phyloP scores from a whole-genome alignment of 305 asterid species.

The Ajuga reptans region DNA sequence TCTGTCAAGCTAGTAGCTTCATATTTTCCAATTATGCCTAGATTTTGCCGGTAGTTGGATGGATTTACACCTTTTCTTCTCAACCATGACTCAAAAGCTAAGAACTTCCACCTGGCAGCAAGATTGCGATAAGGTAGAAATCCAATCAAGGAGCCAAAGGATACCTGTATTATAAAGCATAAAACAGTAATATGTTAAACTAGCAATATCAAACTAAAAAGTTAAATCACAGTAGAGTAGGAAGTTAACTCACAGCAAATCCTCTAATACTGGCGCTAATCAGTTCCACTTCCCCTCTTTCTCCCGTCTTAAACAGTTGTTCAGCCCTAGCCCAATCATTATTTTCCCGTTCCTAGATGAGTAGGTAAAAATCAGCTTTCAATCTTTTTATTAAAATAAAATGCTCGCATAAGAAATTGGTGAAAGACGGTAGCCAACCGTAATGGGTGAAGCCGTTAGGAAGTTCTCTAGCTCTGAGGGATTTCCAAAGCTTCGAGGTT shows the following conservation, averaged over 20 bases:
- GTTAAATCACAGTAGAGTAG: constrained; percentile 13
- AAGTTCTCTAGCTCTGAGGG: constrained; percentile 46
- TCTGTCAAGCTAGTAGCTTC: constrained; percentile 42
- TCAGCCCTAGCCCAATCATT: constrained; percentile 80
- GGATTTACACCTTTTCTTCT: constrained; percentile 85
- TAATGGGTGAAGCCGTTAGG: constrained; percentile 36
- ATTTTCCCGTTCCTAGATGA: constrained; percentile 59
- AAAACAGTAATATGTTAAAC: constrained; percentile 12
- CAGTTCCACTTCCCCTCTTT: constrained; percentile 69
- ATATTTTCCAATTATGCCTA: constrained; percentile 63
- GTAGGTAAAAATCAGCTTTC: constrained; percentile 25
- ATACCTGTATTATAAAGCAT: constrained; percentile 45
- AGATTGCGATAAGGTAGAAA: constrained; percentile 91
- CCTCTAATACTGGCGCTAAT: constrained; percentile 79
- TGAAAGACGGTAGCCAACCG: constrained; percentile 40
- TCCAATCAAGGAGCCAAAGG: constrained; percentile 84
- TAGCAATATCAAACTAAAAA: constrained; percentile 1
- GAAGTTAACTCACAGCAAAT: constrained; percentile 63
- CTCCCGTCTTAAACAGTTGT: constrained; percentile 53
- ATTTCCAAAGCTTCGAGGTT: constrained; percentile 33
- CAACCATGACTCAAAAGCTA: constrained; percentile 94
- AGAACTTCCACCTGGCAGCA: constrained; percentile 84
- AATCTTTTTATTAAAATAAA: not conserved
- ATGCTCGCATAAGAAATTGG: not conserved
- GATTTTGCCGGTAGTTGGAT: constrained; percentile 61